Base-by-base conservation (phyloP, 1,284 basidiomycete genomes). In the Microbotryum scabiosae region DNA sequence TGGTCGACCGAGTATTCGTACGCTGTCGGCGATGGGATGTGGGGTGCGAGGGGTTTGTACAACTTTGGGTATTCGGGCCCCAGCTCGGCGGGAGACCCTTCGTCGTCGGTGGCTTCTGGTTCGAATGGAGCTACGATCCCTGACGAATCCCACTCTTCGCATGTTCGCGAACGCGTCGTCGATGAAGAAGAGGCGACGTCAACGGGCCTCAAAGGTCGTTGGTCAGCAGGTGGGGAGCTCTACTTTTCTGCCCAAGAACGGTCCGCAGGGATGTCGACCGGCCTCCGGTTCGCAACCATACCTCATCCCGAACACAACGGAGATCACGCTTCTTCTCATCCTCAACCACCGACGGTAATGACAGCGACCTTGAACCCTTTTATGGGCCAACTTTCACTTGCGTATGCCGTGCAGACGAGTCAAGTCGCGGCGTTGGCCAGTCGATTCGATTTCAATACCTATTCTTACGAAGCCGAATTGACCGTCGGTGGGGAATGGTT, bases 301-400 rank as follows among this genome's bases (percentile, higher is more conserved):
- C 88, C 89, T 1, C 87, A 91, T 74, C 23, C 59, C 73, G 21
- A 63, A 72, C 5, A 2, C 8, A 7, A 70, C 77, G 28, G 36
- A 12, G 36, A 57, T 68, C 4, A 75, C 12, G 79, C 81, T 30
- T 85, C 89, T 69, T 84, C 66, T 2, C 72, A 74, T 1, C 74
- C 75, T 1, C 74, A 75, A 30, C 79, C 94, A 0, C 91, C 94
- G 0, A 97, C 92, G 0, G 93, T 90, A 5, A 86, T 97, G 65
- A 94, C 92, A 1, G 87, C 92, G 3, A 82, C 94, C 12, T 89
- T 97, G 74, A 97, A 97, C 75, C 94, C 94, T 1, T 90, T 98
- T 82, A 85, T 97, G 68, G 94, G 94, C 1, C 92, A 97, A 72
- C 80, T 97, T 32, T 90, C 90, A 4, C 82, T 86, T 1, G 89